Percentiles rank a stretch among this genome's conserved stretches.
Conservation (phyloP, 768 basidiomycete genomes). For the Pholiota molesta region DNA sequence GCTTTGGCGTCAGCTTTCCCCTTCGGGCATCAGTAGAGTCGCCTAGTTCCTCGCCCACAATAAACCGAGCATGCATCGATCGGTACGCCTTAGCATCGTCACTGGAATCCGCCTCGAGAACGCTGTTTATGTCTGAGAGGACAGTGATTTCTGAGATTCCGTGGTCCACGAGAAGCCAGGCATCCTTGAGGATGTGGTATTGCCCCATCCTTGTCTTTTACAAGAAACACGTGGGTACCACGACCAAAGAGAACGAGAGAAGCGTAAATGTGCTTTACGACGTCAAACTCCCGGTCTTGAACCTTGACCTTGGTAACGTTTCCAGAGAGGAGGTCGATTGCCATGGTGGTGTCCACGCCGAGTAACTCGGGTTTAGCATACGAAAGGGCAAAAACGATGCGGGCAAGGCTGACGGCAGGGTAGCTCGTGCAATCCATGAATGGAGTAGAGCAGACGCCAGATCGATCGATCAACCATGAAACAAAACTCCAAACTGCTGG, state of each 20-base stretch:
- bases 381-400: slow-evolving; percentile 13
- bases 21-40: no score
- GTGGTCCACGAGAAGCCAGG: slow-evolving; percentile 8
- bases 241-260: slow-evolving; percentile 9
- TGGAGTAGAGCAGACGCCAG: slow-evolving; percentile 12
- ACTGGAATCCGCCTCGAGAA: neutral
- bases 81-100: neutral
- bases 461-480: slow-evolving; percentile 12
- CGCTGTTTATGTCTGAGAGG: neutral
- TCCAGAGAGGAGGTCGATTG: neutral
- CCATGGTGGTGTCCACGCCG: slow-evolving; percentile 12
- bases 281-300: neutral
- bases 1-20: no score
- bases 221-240: slow-evolving; percentile 15
- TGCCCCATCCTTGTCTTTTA: neutral
- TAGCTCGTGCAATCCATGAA: slow-evolving; percentile 6
- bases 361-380: slow-evolving; percentile 9
- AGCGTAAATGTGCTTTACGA: slow-evolving; percentile 11
- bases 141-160: slow-evolving; percentile 5
- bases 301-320: slow-evolving; percentile 1
- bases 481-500: neutral
- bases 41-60: no score
- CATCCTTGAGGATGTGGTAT: slow-evolving; percentile 13
- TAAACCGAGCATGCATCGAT: slow-evolving; percentile 6
- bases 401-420: slow-evolving; percentile 5